Evolutionary conservation across 768 basidiomycete genomes (phyloP).

Genomic region (Pholiota conissans): DNA sequence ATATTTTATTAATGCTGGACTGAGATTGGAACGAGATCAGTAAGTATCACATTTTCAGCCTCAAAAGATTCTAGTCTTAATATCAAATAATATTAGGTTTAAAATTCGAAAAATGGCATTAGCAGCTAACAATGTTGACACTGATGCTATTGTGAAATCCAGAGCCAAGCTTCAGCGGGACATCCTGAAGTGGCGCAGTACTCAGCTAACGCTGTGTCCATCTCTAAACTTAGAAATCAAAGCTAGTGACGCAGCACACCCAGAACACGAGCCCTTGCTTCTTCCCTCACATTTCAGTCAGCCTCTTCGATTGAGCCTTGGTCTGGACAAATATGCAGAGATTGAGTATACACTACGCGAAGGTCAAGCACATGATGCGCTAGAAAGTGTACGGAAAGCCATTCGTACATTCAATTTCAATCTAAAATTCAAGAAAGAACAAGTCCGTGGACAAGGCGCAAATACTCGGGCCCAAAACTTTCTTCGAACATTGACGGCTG

Average conservation of each 20-base stretch:
- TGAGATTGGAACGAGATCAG: conserved; percentile 17
- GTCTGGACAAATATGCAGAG: conserved; percentile 5
- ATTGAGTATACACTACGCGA: conserved; percentile 22
- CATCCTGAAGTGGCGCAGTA: too few species aligned
- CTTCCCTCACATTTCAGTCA: conserved; percentile 18
- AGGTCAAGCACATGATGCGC: conserved; percentile 28
- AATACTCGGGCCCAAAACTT: conserved; percentile 22
- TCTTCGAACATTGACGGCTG: conserved; percentile 14
- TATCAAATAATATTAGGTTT: too few species aligned
- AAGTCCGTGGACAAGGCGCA: conserved; percentile 22
- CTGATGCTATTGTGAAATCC: too few species aligned
- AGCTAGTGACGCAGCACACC: conserved; percentile 1
- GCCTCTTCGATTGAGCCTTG: neutral
- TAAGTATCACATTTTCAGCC: neutral
- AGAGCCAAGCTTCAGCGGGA: too few species aligned
- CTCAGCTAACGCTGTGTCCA: too few species aligned
- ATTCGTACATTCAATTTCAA: conserved; percentile 23
- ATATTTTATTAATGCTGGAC: conserved; percentile 16
- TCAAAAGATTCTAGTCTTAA: too few species aligned
- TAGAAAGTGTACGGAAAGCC: conserved; percentile 19
- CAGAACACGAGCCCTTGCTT: conserved; percentile 15
- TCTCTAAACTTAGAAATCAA: neutral
- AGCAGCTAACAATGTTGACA: too few species aligned
- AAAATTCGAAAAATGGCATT: too few species aligned
- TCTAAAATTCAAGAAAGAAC: conserved; percentile 19